These are phyloP conservation scores for Pythium insidiosum DNA, from an alignment of 352 stramenopile species.

Conservation along the genomic window DNA sequence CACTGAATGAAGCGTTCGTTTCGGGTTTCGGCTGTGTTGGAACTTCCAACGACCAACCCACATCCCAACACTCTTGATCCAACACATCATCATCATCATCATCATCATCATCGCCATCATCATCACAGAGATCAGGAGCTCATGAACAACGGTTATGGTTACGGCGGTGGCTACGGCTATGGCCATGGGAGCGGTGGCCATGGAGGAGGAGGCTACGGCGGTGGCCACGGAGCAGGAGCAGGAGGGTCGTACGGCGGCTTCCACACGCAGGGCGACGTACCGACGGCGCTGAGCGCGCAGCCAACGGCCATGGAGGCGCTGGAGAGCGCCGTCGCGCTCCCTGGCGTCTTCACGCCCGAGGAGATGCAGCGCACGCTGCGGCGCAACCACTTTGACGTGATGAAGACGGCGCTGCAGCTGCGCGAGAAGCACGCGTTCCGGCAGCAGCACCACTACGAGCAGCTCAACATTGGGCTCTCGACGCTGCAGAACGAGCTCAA, in stretches of 20 bases:
- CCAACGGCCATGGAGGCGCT: slow-evolving; percentile 53
- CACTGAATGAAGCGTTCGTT: no score
- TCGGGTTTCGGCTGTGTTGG: no score
- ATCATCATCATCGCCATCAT: no score
- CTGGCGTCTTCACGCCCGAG: slow-evolving; percentile 34
- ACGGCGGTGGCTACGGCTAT: neutral
- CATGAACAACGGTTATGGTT: no score
- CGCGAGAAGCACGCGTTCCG: slow-evolving; percentile 58
- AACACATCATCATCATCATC: no score
- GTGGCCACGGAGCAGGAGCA: neutral
- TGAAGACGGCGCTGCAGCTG: slow-evolving; percentile 58
- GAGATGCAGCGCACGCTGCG: slow-evolving; percentile 58
- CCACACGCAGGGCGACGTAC: slow-evolving; percentile 25
- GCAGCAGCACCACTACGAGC: slow-evolving; percentile 29
- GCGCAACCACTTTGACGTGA: slow-evolving; percentile 56
- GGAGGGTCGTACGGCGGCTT: slow-evolving; percentile 17
- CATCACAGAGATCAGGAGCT: no score
- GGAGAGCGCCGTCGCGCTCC: slow-evolving; percentile 56
- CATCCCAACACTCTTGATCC: no score
- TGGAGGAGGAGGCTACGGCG: slow-evolving; percentile 1
- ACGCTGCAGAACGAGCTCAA: slow-evolving; percentile 59
- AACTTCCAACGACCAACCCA: no score
- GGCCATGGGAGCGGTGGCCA: slow-evolving; percentile 1
- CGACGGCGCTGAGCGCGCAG: slow-evolving; percentile 16
- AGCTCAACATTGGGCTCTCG: slow-evolving; percentile 51